These are phyloP conservation scores for Pseudopithomyces maydicus DNA, from an alignment of 2,329 filamentous ascomycete genomes.

Conservation along the genomic window DNA sequence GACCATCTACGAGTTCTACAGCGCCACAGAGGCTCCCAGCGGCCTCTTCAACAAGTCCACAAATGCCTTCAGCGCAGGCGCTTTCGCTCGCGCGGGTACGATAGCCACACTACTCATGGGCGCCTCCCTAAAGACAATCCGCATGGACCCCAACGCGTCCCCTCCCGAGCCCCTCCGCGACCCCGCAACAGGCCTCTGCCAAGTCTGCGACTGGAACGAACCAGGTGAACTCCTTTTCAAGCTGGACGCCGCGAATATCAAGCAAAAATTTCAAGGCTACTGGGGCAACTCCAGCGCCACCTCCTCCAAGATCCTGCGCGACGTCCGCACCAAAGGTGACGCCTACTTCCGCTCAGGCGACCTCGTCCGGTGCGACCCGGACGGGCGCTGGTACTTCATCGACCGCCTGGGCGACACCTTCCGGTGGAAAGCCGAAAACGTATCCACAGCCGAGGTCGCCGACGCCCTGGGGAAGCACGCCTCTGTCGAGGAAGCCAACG, in stretches of 20 bases:
- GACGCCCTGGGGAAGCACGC: constrained; percentile 47
- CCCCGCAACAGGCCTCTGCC: constrained; percentile 67
- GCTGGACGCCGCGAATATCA: constrained; percentile 50
- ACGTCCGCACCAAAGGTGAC: constrained; percentile 43
- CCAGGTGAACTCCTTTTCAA: constrained; percentile 72
- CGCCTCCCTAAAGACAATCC: constrained; percentile 65
- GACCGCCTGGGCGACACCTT: constrained; percentile 48
- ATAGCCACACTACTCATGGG: constrained; percentile 59
- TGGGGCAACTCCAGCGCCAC: constrained; percentile 52
- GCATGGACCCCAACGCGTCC: constrained; percentile 69
- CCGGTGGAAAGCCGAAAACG: constrained; percentile 53
- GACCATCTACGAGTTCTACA: constrained; percentile 47
- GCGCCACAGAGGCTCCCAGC: constrained; percentile 61
- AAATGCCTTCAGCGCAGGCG: constrained; percentile 65
- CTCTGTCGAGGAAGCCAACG: constrained; percentile 49
- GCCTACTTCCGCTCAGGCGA: constrained; percentile 47
- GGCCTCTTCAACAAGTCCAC: constrained; percentile 55
- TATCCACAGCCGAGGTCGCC: constrained; percentile 51
- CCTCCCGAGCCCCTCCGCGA: constrained; percentile 64
- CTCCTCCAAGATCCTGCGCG: constrained; percentile 36
- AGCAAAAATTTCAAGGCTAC: constrained; percentile 65
- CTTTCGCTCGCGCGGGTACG: constrained; percentile 72
- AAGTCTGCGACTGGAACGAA: constrained; percentile 63
- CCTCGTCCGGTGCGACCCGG: constrained; percentile 35
- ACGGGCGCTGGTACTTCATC: constrained; percentile 44